Base-by-base conservation (phyloP, 2,329 filamentous ascomycete genomes). In the Fusarium pseudoanthophilum region DNA sequence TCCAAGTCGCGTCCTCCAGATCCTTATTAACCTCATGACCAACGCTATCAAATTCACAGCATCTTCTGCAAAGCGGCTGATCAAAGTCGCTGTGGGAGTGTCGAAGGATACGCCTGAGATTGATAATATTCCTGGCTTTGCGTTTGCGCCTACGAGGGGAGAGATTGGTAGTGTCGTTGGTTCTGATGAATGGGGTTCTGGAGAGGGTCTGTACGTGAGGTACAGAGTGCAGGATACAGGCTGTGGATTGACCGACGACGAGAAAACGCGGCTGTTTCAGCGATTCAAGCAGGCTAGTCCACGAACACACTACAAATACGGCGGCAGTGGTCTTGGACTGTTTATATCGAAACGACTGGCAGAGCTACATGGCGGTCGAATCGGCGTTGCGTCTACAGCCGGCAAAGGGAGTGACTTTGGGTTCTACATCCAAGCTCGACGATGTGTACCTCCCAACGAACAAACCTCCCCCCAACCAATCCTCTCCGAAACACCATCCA, bases 1-100 rank as follows among this genome's bases (percentile, higher is more conserved):
- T 78, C 91, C 93, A 0, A 92, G 91, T 16, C 87, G 93, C 15
- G 89, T 95, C 45, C 87, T 92, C n/a, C 93, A 95, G 79, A 91
- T 95, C 0, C 84, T 95, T 3, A 93, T 95, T 77, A 95, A 95
- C 75, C 85, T 95, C 2, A 88, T 92, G 28, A 93, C 92, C 4
- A 95, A 95, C 75, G 92, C 92, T 0, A 92, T 95, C 80, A 95
- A 95, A 74, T 95, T 95, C 78, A 95, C 93, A 18, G 78, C 61
- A 34, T 80, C 62, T 26, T 76, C 56, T 82, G 45, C 39, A 1
- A 75, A 66, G 8, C 60, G 82, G 9, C 24, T 55, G 2, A 89
- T 90, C 56, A 86, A 84, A 9, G 86, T 90, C 3, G 83, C 85
- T 0, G 80, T 89, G 0, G 85, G 83, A 9, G 87, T 87, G 2